These are phyloP conservation scores for Aspergillus sp. DNA, from an alignment of 2,329 filamentous ascomycete species.

Conservation along the genomic window DNA sequence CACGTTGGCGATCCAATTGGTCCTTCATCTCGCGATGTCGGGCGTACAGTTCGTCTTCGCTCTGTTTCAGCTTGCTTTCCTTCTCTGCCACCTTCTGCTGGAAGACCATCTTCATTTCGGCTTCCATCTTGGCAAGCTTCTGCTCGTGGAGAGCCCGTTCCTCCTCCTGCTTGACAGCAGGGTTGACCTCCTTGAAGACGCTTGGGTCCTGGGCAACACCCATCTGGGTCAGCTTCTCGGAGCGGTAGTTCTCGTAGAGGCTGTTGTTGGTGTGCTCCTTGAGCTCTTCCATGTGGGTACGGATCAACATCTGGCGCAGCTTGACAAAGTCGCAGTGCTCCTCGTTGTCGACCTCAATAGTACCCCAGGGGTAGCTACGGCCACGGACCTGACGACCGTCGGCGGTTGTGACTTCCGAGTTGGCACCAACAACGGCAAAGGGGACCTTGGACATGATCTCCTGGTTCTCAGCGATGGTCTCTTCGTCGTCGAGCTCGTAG, in stretches of 20 bases:
- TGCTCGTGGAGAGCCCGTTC: conserved; percentile 97
- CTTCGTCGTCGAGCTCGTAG: conserved; percentile 97
- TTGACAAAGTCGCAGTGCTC: conserved; percentile 99
- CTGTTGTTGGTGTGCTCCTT: conserved; percentile 99
- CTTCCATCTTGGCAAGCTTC: conserved; percentile 99
- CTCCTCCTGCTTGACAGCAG: conserved; percentile 98
- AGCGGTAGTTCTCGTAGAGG: conserved; percentile 99
- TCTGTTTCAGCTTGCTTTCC: conserved; percentile 99
- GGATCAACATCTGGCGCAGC: conserved; percentile 98
- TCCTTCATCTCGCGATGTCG: conserved; percentile 99
- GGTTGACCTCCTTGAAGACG: conserved; percentile 99
- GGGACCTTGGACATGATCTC: conserved; percentile 99
- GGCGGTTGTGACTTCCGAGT: conserved; percentile 81
- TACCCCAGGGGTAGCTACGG: conserved; percentile 94
- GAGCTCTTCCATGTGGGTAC: conserved; percentile 99
- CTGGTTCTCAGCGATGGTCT: conserved; percentile 99
- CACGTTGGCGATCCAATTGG: conserved; percentile 88
- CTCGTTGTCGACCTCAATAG: conserved; percentile 99
- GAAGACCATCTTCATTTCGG: conserved; percentile 99
- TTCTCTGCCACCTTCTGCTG: conserved; percentile 99
- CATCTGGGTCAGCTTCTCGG: conserved; percentile 98
- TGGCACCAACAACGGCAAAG: conserved; percentile 95
- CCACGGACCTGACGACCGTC: conserved; percentile 95
- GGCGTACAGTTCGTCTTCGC: conserved; percentile 96
- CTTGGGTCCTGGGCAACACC: conserved; percentile 96